These are phyloP conservation scores for Dothideomycetes sp. DNA, from an alignment of 2,329 filamentous ascomycete genomes.

Conservation along the genomic window DNA sequence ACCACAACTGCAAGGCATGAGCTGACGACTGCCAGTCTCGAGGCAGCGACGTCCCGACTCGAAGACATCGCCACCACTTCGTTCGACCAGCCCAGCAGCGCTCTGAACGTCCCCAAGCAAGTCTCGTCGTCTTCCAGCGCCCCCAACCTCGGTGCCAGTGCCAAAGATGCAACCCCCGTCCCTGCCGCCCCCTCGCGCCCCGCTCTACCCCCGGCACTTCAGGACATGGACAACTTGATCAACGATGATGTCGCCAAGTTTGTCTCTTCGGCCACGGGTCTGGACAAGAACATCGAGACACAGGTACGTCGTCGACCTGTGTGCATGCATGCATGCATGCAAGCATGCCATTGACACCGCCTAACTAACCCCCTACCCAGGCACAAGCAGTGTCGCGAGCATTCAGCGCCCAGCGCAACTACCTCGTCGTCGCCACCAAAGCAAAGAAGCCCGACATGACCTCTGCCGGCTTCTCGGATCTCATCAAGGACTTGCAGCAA, in stretches of 20 bases:
- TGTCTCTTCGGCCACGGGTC: slow-evolving; percentile 63
- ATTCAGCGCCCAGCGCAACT: slow-evolving; percentile 78
- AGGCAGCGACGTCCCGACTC: slow-evolving; percentile 89
- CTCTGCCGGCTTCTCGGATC: slow-evolving; percentile 59
- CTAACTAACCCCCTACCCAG: slow-evolving; percentile 24
- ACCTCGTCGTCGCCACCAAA: slow-evolving; percentile 79
- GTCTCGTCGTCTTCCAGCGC: slow-evolving; percentile 26
- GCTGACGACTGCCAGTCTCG: slow-evolving; percentile 62
- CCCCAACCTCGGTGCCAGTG: slow-evolving; percentile 19
- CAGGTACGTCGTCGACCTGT: slow-evolving; percentile 32
- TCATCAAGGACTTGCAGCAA: slow-evolving; percentile 80
- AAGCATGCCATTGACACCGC: background rate
- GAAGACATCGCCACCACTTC: slow-evolving; percentile 81
- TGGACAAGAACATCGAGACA: slow-evolving; percentile 48
- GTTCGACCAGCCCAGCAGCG: slow-evolving; percentile 37
- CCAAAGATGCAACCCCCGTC: slow-evolving; percentile 21
- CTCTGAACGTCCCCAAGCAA: slow-evolving; percentile 22
- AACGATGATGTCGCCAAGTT: slow-evolving; percentile 65
- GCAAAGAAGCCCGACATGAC: slow-evolving; percentile 82
- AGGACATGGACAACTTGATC: slow-evolving; percentile 79
- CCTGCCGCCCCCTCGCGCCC: slow-evolving; percentile 28
- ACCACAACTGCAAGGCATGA: slow-evolving; percentile 24
- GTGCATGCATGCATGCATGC: background rate
- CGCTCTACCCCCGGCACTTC: slow-evolving; percentile 63
- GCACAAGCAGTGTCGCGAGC: slow-evolving; percentile 51